Conservation (phyloP, 1,284 basidiomycete species). For the Fomes fomentarius region DNA sequence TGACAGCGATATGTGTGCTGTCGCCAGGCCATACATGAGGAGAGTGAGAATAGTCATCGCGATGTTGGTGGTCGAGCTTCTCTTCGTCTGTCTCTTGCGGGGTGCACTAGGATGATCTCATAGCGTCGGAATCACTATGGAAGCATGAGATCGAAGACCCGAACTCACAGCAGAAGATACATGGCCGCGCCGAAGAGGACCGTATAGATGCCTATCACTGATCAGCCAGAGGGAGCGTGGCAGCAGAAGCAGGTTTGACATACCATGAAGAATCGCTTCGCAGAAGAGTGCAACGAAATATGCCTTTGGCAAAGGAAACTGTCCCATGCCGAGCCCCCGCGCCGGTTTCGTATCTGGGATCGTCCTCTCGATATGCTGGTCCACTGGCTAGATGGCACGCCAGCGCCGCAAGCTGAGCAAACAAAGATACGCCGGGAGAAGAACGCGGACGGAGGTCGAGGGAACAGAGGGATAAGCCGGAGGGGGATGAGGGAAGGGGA, state of each 20-base stretch:
- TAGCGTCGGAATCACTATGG: too few relatives aligned
- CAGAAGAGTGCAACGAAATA: constrained; percentile 7
- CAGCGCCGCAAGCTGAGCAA: too few relatives aligned
- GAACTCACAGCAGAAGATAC: constrained; percentile 8
- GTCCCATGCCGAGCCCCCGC: neutral
- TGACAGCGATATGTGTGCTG: neutral
- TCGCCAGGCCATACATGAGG: constrained; percentile 6
- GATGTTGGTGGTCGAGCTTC: neutral
- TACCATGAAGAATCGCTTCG: constrained; percentile 10
- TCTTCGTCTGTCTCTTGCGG: neutral
- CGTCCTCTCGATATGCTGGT: too few relatives aligned
- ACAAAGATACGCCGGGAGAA: too few relatives aligned
- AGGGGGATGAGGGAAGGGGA: too few relatives aligned
- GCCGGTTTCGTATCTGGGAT: too few relatives aligned
- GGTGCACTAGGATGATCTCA: neutral
- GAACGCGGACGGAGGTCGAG: too few relatives aligned
- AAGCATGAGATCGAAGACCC: neutral
- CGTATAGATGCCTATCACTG: constrained; percentile 2
- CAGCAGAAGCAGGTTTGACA: neutral
- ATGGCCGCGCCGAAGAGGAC: neutral
- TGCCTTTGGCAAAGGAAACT: neutral
- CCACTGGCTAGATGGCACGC: too few relatives aligned
- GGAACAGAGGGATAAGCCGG: too few relatives aligned
- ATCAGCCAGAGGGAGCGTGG: neutral
- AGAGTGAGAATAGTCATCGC: constrained; percentile 1